Evolutionary conservation across 2,329 filamentous ascomycete species (phyloP).

Genomic region (Chalaropsis ovoidea): DNA sequence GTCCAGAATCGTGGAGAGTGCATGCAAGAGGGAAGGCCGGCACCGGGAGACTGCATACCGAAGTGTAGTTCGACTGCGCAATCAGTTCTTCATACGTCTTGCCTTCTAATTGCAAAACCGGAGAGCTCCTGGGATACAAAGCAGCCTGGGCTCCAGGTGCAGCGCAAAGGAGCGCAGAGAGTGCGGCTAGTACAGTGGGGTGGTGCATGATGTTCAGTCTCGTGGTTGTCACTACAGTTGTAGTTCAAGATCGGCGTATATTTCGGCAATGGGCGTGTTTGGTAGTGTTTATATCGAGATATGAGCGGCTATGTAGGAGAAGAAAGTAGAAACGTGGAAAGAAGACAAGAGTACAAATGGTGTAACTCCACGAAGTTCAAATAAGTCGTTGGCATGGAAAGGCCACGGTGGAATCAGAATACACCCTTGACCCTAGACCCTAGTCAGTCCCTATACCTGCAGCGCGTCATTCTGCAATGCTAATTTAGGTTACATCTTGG

Average conservation of each 20-base stretch:
- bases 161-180: constrained; percentile 6
- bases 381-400: neutral
- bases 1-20: neutral
- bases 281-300: neutral
- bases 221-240: neutral
- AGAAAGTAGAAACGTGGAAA: neutral
- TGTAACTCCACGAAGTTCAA: neutral
- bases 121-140: constrained; percentile 76
- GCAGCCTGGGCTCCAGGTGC: constrained; percentile 38
- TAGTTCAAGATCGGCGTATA: neutral
- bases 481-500: too few species aligned
- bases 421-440: neutral
- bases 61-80: constrained; percentile 80
- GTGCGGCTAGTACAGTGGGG: constrained; percentile 7
- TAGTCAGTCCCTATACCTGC: neutral
- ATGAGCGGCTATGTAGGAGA: neutral
- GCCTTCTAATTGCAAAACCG: constrained; percentile 70
- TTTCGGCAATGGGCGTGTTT: neutral
- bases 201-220: constrained; percentile 7
- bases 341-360: neutral
- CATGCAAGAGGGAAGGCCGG: constrained; percentile 15
- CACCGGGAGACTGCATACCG: constrained; percentile 53
- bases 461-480: neutral
- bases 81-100: constrained; percentile 76
- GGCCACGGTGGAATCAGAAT: constrained; percentile 2